Percentiles rank a stretch among this genome's conserved stretches.
phyloP scores from a whole-genome alignment of 805 yeast species.

The Metschnikowia gruessii region DNA sequence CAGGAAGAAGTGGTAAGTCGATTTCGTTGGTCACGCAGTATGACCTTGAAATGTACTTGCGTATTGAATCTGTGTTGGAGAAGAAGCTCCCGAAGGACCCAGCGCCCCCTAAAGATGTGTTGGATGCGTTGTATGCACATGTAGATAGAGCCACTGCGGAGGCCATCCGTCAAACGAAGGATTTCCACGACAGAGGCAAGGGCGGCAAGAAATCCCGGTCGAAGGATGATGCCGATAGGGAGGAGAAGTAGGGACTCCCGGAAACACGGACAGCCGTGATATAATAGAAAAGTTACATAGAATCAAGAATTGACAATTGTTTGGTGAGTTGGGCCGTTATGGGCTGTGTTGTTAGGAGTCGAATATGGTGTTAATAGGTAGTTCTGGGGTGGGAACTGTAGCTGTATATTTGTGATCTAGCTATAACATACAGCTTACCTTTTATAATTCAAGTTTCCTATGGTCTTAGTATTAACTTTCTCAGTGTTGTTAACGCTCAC shows the following conservation, averaged over 20 bases:
- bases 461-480: too few species aligned
- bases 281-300: too few species aligned
- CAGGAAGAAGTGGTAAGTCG: conserved; percentile 86
- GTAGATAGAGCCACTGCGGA: conserved; percentile 91
- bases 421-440: too few species aligned
- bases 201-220: conserved; percentile 33
- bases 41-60: conserved; percentile 80
- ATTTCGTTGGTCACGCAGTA: conserved; percentile 90
- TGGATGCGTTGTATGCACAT: conserved; percentile 73
- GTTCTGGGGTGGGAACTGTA: too few species aligned
- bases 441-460: too few species aligned
- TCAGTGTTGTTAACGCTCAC: too few species aligned
- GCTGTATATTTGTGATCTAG: too few species aligned
- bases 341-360: too few species aligned
- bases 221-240: conserved; percentile 37
- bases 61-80: conserved; percentile 84
- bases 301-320: too few species aligned
- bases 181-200: conserved; percentile 46
- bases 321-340: too few species aligned
- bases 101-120: conserved; percentile 70
- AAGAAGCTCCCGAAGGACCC: conserved; percentile 81
- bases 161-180: conserved; percentile 78
- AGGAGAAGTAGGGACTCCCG: conserved; percentile 13
- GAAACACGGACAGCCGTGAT: too few species aligned
- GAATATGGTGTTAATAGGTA: too few species aligned